Conservation (phyloP, 2,329 filamentous ascomycete genomes). For the Balansia obtecta region DNA sequence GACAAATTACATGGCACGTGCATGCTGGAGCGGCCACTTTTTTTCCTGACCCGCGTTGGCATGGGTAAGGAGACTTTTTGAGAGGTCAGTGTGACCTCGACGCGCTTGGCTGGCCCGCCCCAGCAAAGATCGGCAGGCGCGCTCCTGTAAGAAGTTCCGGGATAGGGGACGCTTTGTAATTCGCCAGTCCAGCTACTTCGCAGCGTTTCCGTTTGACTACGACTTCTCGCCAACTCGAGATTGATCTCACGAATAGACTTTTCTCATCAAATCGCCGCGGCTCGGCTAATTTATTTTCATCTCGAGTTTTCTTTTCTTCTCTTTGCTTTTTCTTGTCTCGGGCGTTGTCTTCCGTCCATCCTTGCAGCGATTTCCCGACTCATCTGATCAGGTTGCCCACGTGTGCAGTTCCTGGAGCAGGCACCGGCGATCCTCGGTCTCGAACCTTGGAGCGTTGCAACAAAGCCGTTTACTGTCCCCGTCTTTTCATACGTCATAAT, state of each 20-base stretch:
- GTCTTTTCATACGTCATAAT: neutral
- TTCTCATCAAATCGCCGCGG: neutral
- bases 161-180: slow-evolving; percentile 10
- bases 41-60: neutral
- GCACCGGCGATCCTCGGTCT: slow-evolving; percentile 2
- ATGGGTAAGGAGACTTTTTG: neutral
- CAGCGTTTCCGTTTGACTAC: neutral
- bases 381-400: slow-evolving; percentile 3
- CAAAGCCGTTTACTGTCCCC: neutral
- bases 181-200: neutral
- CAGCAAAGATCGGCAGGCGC: no score
- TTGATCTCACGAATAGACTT: neutral
- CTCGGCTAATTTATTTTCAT: neutral
- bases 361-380: neutral
- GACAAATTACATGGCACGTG: neutral
- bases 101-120: no score
- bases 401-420: slow-evolving; percentile 1
- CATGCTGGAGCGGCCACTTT: neutral
- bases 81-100: no score
- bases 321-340: no score
- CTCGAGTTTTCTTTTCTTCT: neutral
- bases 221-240: neutral
- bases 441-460: neutral
- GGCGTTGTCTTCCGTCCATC: neutral
- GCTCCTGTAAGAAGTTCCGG: slow-evolving; percentile 3